Evolutionary conservation across 176 grass and related monocot species (phyloP).

Genomic region (Urochloa ruziziensis): DNA sequence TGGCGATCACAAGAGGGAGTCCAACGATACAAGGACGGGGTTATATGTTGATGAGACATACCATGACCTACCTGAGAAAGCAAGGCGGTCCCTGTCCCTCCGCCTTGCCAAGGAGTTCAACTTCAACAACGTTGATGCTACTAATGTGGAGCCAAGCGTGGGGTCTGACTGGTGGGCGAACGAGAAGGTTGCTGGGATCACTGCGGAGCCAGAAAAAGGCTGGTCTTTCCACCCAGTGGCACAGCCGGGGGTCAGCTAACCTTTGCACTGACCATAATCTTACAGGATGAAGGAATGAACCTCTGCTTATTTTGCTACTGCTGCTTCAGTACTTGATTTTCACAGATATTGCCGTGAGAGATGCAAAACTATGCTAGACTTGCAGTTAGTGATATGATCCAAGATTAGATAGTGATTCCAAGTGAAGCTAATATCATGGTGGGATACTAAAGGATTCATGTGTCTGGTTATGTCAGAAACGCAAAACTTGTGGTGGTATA

Average conservation of each 20-base stretch:
- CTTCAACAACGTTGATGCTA: conserved; percentile 58
- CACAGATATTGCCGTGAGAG: background rate
- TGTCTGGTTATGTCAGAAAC: conserved; percentile 9
- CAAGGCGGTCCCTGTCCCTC: conserved; percentile 55
- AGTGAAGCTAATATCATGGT: conserved; percentile 36
- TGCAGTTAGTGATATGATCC: conserved; percentile 35
- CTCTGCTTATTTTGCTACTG: conserved; percentile 6
- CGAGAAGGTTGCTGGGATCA: conserved; percentile 58
- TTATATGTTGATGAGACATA: conserved; percentile 62
- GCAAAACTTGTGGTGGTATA: too few relatives aligned
- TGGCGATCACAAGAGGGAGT: conserved; percentile 19
- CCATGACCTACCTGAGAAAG: conserved; percentile 81
- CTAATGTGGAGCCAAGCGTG: conserved; percentile 36
- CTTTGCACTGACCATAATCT: conserved; percentile 23
- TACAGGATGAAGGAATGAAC: conserved; percentile 34
- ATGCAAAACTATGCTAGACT: background rate
- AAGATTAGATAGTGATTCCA: conserved; percentile 38
- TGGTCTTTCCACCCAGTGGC: conserved; percentile 82
- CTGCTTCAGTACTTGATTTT: background rate
- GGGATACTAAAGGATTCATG: conserved; percentile 40
- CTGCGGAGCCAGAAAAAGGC: conserved; percentile 46
- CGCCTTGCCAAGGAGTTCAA: conserved; percentile 83
- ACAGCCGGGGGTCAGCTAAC: conserved; percentile 68
- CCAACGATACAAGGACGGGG: conserved; percentile 24
- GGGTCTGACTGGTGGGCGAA: conserved; percentile 84